These are phyloP conservation scores for Didymellaceae sp. DNA, from an alignment of 2,329 filamentous ascomycete species.

Conservation along the genomic window DNA sequence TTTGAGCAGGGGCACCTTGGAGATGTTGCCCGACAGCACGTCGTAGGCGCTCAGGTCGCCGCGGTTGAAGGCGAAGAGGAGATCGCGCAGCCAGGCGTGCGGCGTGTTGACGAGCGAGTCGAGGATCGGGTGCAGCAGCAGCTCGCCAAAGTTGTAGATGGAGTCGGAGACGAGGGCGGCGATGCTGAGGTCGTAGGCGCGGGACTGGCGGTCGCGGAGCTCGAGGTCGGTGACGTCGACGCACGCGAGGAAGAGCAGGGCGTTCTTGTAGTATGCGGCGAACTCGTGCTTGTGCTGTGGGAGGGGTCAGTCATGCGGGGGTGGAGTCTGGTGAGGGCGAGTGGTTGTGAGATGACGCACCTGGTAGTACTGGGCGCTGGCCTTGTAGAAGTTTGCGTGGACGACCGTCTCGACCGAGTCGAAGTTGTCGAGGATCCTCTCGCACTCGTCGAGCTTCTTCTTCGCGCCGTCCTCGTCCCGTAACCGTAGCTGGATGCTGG, in stretches of 20 bases:
- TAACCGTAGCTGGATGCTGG: slow-evolving; percentile 82
- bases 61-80: slow-evolving; percentile 97
- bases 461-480: slow-evolving; percentile 81
- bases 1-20: slow-evolving; percentile 78
- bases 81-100: slow-evolving; percentile 87
- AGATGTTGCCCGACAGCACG: slow-evolving; percentile 78
- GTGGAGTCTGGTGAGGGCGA: too few species aligned
- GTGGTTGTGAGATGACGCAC: slow-evolving; percentile 38
- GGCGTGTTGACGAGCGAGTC: slow-evolving; percentile 78
- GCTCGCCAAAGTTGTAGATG: slow-evolving; percentile 99
- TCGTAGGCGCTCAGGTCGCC: slow-evolving; percentile 91
- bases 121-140: slow-evolving; percentile 95
- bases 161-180: slow-evolving; percentile 90
- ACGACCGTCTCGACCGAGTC: slow-evolving; percentile 96
- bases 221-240: slow-evolving; percentile 81
- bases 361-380: slow-evolving; percentile 94
- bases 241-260: slow-evolving; percentile 95
- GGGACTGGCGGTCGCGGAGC: slow-evolving; percentile 74
- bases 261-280: slow-evolving; percentile 95
- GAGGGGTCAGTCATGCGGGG: slow-evolving; percentile 1
- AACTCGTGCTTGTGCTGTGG: slow-evolving; percentile 81
- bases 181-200: slow-evolving; percentile 91
- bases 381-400: slow-evolving; percentile 94
- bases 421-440: slow-evolving; percentile 87
- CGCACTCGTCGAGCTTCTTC: slow-evolving; percentile 84